These are phyloP conservation scores for Hortaea werneckii DNA, from an alignment of 2,329 filamentous ascomycete genomes.

Conservation along the genomic window DNA sequence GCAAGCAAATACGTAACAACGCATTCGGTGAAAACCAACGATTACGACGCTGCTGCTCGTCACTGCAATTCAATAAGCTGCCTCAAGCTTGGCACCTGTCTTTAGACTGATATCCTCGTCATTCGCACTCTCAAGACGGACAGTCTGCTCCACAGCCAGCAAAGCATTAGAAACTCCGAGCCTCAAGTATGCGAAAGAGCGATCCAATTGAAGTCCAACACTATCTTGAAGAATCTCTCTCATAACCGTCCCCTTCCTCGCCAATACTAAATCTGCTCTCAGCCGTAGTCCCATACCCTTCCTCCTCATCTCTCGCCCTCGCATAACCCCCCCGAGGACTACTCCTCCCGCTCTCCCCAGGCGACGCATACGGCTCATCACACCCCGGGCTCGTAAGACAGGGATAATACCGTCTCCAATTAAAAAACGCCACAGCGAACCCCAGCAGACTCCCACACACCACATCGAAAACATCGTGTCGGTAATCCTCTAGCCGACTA, in stretches of 20 bases:
- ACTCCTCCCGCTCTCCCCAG: slow-evolving; percentile 11
- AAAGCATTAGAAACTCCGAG: no score
- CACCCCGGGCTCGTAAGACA: slow-evolving; percentile 40
- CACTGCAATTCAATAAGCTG: no score
- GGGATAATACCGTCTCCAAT: slow-evolving; percentile 53
- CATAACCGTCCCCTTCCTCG: slow-evolving; percentile 6
- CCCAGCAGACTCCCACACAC: slow-evolving; percentile 46
- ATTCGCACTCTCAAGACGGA: no score
- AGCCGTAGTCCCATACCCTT: slow-evolving; percentile 12
- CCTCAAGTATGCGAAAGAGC: no score
- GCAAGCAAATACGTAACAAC: no score
- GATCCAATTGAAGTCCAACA: no score
- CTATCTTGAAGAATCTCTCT: slow-evolving; percentile 1
- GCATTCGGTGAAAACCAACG: no score
- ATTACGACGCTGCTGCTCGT: no score
- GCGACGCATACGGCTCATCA: slow-evolving; percentile 39
- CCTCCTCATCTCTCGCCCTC: slow-evolving; percentile 38
- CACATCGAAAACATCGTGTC: slow-evolving; percentile 56
- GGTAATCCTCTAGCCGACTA: slow-evolving; percentile 52
- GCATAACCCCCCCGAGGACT: slow-evolving; percentile 21
- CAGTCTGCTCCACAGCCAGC: no score
- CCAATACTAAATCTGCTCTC: slow-evolving; percentile 5
- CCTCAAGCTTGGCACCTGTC: no score
- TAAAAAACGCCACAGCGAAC: slow-evolving; percentile 45
- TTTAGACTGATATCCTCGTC: no score